phyloP scores from a whole-genome alignment of 148 eudicot species.

The Camellia japonica region DNA sequence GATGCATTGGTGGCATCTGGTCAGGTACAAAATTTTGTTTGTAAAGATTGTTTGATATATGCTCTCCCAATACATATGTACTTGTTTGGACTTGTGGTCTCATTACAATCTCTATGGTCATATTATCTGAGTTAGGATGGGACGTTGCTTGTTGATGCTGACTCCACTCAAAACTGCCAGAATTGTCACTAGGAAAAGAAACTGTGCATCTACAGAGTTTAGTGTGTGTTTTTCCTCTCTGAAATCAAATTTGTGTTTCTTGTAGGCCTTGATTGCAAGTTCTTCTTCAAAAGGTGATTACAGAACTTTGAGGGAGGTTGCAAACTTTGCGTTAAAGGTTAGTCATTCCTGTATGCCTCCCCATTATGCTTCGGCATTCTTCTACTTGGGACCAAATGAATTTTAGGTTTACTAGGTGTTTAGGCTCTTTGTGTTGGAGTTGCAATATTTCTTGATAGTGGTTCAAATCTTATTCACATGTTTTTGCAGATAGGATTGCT shows the following conservation, averaged over 20 bases:
- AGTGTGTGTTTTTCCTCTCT: conserved; percentile 3
- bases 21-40: conserved; percentile 51
- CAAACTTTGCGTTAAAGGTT: conserved; percentile 73
- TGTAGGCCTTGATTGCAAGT: conserved; percentile 78
- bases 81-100: not conserved
- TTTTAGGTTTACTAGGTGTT: conserved; percentile 1
- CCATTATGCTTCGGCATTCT: not conserved
- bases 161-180: not conserved
- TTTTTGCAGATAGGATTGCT: conserved; percentile 63
- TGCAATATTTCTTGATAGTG: not conserved
- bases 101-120: not conserved
- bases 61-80: not conserved
- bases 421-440: conserved; percentile 9
- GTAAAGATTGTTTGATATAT: not conserved
- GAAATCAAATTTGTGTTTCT: conserved; percentile 15
- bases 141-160: not conserved
- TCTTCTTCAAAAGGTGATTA: conserved; percentile 72
- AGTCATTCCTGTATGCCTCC: not conserved
- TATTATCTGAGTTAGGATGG: not conserved
- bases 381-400: not conserved
- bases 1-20: conserved; percentile 88
- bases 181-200: not conserved
- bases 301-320: conserved; percentile 57
- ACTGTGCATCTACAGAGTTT: not conserved
- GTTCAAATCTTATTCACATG: not conserved